Conservation (phyloP, 2,329 filamentous ascomycete species). For the Arthrocladium fulminans region DNA sequence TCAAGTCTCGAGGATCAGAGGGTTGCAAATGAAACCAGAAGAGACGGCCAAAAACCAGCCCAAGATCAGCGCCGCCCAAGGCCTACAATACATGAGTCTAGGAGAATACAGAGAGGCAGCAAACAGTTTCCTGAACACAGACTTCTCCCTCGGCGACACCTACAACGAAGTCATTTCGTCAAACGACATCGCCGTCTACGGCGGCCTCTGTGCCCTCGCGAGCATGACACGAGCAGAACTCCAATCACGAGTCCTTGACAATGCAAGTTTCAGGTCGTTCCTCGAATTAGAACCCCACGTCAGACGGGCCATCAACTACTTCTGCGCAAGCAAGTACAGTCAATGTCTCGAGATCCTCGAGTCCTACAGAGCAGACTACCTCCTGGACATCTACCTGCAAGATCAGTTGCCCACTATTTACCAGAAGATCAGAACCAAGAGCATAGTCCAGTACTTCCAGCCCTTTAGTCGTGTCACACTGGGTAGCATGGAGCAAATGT, state of each 20-base stretch:
- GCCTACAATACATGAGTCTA: slow-evolving; percentile 51
- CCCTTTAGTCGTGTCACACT: slow-evolving; percentile 84
- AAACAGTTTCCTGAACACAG: slow-evolving; percentile 56
- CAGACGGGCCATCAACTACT: slow-evolving; percentile 78
- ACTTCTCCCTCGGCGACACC: slow-evolving; percentile 47
- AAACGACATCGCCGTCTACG: slow-evolving; percentile 89
- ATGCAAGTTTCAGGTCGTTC: slow-evolving; percentile 70
- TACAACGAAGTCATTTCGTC: slow-evolving; percentile 66
- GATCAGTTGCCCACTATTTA: slow-evolving; percentile 64
- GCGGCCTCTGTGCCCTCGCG: slow-evolving; percentile 79
- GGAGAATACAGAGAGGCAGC: slow-evolving; percentile 60
- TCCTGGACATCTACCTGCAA: slow-evolving; percentile 81
- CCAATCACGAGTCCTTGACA: slow-evolving; percentile 68
- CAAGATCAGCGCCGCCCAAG: slow-evolving; percentile 58
- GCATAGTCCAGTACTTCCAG: slow-evolving; percentile 84
- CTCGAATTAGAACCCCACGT: slow-evolving; percentile 91
- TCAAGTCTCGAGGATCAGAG: slow-evolving; percentile 49
- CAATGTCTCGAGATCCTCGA: slow-evolving; percentile 75
- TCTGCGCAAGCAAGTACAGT: slow-evolving; percentile 83
- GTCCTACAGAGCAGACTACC: slow-evolving; percentile 71
- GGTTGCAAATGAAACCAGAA: slow-evolving; percentile 45
- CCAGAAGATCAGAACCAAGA: slow-evolving; percentile 70
- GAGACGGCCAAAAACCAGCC: slow-evolving; percentile 48
- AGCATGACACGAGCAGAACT: slow-evolving; percentile 75
- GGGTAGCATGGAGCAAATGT: slow-evolving; percentile 66